phyloP scores from a whole-genome alignment of 176 grass and related monocot species.

The Oryza officinalis region DNA sequence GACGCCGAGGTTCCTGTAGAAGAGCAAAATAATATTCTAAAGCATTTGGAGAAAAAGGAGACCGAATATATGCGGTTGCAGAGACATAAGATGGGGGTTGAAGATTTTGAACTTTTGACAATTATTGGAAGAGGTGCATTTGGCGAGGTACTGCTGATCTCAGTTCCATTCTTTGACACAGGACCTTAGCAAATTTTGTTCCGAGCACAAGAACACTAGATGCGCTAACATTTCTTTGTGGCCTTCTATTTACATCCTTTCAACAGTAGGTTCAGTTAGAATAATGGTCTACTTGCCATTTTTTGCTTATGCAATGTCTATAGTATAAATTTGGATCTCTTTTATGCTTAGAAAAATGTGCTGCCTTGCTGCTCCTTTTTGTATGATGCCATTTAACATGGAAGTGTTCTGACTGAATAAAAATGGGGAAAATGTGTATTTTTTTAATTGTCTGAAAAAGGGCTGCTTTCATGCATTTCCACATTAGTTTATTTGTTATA shows the following conservation, averaged over 20 bases:
- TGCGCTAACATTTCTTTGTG: background rate
- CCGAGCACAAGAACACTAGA: background rate
- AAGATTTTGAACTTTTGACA: constrained; percentile 99
- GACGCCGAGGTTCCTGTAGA: constrained; percentile 95
- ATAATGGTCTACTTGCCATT: constrained; percentile 7
- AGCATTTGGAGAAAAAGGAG: constrained; percentile 96
- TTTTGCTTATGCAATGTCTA: constrained; percentile 15
- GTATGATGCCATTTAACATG: constrained; percentile 6
- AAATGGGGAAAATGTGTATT: background rate
- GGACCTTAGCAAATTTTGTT: background rate
- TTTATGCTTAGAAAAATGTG: constrained; percentile 14
- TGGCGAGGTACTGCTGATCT: constrained; percentile 65
- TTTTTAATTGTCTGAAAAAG: background rate
- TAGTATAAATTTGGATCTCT: constrained; percentile 15
- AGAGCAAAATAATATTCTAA: constrained; percentile 93
- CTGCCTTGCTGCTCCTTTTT: constrained; percentile 9
- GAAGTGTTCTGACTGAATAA: background rate
- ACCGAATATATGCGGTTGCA: constrained; percentile 97
- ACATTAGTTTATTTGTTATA: constrained; percentile 12
- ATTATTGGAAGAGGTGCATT: constrained; percentile 99
- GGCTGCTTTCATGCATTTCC: background rate
- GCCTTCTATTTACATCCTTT: constrained; percentile 12
- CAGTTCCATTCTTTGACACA: background rate
- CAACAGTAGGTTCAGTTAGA: background rate
- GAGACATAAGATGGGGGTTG: constrained; percentile 96